Evolutionary conservation across 495 filamentous ascomycete genomes (phyloP), one percentile per base, ranked within the genome.

Genomic region (Coniosporium apollinis): DNA sequence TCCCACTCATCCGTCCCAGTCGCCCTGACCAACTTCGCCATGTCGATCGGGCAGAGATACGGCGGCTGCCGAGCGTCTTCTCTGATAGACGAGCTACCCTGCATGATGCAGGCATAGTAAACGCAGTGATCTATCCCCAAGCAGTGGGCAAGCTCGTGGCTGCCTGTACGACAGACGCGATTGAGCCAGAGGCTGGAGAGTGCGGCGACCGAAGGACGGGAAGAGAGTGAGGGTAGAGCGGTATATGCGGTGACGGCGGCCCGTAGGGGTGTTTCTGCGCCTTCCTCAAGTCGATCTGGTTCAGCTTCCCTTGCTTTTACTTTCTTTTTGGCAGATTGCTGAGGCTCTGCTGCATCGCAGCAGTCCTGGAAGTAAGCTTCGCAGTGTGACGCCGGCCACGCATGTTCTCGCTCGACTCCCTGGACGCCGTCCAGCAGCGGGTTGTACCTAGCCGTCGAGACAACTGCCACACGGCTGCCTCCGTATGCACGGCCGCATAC

Each of bases 101-200:
- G 74, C 75, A 81, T 79, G 19, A 61, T 59, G 42, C 75, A 81
- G 0, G 76, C 76, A 43, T 78, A 79, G 42, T 76, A 82, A 2
- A 66, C 51, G 46, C 75, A 79, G 46, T 80, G 76, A 5, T 49
- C 73, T 3, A 80, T 57, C 0, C 67, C 69, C 30, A 80, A 65
- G 47, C 74, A 80, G 41, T 79, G 76, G 1, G 72, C 71, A 4
- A 81, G 49, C 47, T 81, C 75, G 46, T 79, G 74, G 5, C 59
- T 57, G 4, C 62, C 66, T 0, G 74, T 78, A 18, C 70, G 62
- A 20, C 62, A 68, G 1, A 72, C 40, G 5, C 70, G 57, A 4
- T 60, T 62, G 15, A 76, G 58, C 74, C 74, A 79, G 1, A 75
- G 47, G 0, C 42, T n/a, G n/a, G n/a, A n/a, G 55, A n/a, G 46